These are phyloP conservation scores for Fomitiporia mediterranea DNA, from an alignment of 1,284 basidiomycete genomes.

Conservation along the genomic window DNA sequence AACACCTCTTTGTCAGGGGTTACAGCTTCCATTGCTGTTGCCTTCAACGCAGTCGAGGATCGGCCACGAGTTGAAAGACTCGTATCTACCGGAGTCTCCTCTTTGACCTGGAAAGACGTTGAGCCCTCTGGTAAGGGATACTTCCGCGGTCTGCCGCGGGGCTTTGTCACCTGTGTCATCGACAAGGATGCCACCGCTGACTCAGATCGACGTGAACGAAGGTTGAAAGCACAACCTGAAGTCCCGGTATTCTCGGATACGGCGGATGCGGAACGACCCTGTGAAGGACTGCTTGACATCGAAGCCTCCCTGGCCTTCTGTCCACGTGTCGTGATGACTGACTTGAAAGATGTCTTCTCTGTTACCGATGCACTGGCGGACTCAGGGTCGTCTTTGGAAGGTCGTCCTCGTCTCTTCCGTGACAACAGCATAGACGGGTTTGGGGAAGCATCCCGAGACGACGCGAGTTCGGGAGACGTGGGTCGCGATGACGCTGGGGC, in stretches of 20 bases:
- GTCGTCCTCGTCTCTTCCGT: conserved; percentile 2
- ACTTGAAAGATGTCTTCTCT: conserved; percentile 26
- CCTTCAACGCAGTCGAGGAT: background rate
- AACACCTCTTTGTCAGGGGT: conserved; percentile 22
- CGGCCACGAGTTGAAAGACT: background rate
- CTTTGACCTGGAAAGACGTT: background rate
- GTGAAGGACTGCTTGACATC: conserved; percentile 21
- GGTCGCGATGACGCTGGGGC: background rate
- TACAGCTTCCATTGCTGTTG: conserved; percentile 15
- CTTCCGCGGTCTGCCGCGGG: conserved; percentile 15
- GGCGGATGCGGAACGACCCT: background rate
- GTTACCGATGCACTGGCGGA: conserved; percentile 25
- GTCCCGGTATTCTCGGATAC: background rate
- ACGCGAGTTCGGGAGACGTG: background rate
- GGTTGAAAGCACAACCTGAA: background rate
- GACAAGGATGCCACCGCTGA: background rate
- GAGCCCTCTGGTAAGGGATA: background rate
- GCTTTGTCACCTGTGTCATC: background rate
- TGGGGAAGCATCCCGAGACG: background rate
- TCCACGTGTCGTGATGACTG: conserved; percentile 55
- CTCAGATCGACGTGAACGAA: conserved; percentile 6
- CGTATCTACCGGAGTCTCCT: conserved; percentile 2
- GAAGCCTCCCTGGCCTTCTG: conserved; percentile 43
- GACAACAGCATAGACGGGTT: background rate
- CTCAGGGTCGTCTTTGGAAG: conserved; percentile 11